Conservation (phyloP, 2,329 filamentous ascomycete genomes). For the Paracoccidioides lutzii region DNA sequence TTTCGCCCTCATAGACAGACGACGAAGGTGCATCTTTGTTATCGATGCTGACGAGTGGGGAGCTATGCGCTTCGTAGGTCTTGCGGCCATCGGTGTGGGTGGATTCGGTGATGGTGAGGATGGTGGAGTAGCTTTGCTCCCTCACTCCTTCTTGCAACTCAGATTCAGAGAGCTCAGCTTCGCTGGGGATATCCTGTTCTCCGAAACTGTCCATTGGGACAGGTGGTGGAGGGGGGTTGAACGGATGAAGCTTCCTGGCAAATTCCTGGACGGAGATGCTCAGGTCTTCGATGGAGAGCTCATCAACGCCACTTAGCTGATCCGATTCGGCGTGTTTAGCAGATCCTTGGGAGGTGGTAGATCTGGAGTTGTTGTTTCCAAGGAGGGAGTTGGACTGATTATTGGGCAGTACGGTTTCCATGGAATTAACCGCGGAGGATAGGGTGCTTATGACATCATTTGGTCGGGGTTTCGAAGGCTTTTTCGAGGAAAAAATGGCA, state of each 20-base stretch:
- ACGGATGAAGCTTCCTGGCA: constrained; percentile 61
- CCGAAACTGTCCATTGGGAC: constrained; percentile 39
- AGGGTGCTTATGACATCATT: constrained; percentile 54
- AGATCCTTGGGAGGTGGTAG: constrained; percentile 17
- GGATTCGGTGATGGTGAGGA: constrained; percentile 41
- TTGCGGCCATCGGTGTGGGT: constrained; percentile 38
- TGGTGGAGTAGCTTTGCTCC: constrained; percentile 36
- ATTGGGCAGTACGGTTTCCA: constrained; percentile 29
- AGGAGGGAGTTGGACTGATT: constrained; percentile 22
- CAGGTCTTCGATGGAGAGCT: constrained; percentile 44
- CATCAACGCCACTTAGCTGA: constrained; percentile 27
- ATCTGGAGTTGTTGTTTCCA: constrained; percentile 24
- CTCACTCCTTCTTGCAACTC: constrained; percentile 16
- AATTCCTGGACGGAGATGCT: constrained; percentile 56
- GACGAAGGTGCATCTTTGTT: constrained; percentile 28
- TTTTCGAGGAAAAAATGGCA: constrained; percentile 62
- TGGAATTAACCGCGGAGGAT: constrained; percentile 32
- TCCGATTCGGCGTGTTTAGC: constrained; percentile 18
- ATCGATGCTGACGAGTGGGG: constrained; percentile 35
- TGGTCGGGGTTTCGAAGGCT: constrained; percentile 32
- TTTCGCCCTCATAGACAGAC: constrained; percentile 12
- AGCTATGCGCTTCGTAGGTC: constrained; percentile 39
- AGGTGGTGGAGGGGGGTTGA: constrained; percentile 72
- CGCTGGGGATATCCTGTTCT: constrained; percentile 20
- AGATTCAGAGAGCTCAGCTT: constrained; percentile 17